Evolutionary conservation across 768 basidiomycete species (phyloP).

Genomic region (Boletus eberwhitei): DNA sequence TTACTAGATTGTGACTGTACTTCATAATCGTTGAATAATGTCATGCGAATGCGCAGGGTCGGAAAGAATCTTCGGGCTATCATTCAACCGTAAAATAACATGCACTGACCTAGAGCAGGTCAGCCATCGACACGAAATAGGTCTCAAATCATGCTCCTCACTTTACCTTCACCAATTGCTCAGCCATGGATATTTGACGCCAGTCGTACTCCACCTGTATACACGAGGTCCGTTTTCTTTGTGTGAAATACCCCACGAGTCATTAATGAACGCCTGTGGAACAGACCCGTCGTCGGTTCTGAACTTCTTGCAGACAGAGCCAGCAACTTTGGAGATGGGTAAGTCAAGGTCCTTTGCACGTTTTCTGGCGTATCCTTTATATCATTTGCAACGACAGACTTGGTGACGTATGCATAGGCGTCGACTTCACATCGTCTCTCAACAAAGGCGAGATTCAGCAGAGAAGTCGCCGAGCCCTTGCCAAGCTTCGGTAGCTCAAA

Average conservation of each 20-base stretch:
- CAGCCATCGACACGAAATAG: not conserved
- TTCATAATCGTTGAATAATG: too few relatives aligned
- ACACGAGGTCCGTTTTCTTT: constrained; percentile 1
- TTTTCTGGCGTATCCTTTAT: not conserved
- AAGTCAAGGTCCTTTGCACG: not conserved
- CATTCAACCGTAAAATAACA: not conserved
- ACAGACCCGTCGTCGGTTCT: constrained; percentile 13
- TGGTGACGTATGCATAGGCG: constrained; percentile 8
- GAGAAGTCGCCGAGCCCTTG: constrained; percentile 5
- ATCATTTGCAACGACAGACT: not conserved
- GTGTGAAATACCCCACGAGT: not conserved
- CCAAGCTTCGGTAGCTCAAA: constrained; percentile 7
- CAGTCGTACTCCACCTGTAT: not conserved
- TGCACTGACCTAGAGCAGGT: not conserved
- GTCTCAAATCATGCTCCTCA: not conserved
- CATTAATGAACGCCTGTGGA: not conserved
- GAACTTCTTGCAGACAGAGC: constrained; percentile 9
- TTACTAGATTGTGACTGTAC: too few relatives aligned
- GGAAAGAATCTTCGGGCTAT: not conserved
- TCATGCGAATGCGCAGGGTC: too few relatives aligned
- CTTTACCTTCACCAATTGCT: not conserved
- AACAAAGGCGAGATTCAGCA: not conserved
- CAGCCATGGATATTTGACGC: not conserved
- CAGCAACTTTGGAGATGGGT: constrained; percentile 10
- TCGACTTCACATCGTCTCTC: constrained; percentile 4